Conservation (phyloP, 2,329 filamentous ascomycete genomes). For the Chaetomium strumarium region DNA sequence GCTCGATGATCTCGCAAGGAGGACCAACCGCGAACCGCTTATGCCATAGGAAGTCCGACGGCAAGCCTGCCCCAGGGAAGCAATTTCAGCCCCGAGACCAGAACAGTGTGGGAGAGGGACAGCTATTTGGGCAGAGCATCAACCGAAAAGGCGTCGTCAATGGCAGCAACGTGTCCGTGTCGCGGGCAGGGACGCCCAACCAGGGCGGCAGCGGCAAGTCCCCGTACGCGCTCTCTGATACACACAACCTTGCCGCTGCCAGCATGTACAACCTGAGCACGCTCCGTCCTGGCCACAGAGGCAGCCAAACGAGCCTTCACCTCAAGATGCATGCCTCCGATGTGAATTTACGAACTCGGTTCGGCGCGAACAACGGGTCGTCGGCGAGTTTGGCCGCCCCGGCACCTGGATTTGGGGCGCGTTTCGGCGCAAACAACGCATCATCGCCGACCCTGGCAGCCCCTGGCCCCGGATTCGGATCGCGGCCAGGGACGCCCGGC, state of each 20-base stretch:
- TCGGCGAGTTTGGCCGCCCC: constrained; percentile 26
- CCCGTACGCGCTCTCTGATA: constrained; percentile 30
- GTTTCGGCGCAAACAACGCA: constrained; percentile 23
- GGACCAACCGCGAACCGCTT: constrained; percentile 15
- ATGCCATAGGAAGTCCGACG: constrained; percentile 27
- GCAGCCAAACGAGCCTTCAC: constrained; percentile 22
- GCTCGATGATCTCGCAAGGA: neutral
- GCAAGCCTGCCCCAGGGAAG: constrained; percentile 15
- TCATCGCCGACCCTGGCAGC: constrained; percentile 24
- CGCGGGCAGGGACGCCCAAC: constrained; percentile 38
- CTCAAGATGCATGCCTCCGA: constrained; percentile 36
- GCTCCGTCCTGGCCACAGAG: constrained; percentile 13
- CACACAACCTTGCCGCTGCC: constrained; percentile 34
- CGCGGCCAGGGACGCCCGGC: constrained; percentile 31
- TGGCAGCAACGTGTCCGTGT: constrained; percentile 26
- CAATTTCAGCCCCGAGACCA: constrained; percentile 29
- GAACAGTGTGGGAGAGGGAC: constrained; percentile 30
- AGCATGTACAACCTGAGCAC: constrained; percentile 42
- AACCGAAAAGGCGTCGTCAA: constrained; percentile 31
- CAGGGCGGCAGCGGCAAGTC: constrained; percentile 27
- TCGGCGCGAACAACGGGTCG: constrained; percentile 30
- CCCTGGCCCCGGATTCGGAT: constrained; percentile 28
- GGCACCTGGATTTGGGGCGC: constrained; percentile 26
- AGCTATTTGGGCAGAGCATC: constrained; percentile 33
- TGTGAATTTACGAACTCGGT: constrained; percentile 33